Evolutionary conservation across 176 grass and related monocot species (phyloP).

Genomic region (Aegilops speltoides): DNA sequence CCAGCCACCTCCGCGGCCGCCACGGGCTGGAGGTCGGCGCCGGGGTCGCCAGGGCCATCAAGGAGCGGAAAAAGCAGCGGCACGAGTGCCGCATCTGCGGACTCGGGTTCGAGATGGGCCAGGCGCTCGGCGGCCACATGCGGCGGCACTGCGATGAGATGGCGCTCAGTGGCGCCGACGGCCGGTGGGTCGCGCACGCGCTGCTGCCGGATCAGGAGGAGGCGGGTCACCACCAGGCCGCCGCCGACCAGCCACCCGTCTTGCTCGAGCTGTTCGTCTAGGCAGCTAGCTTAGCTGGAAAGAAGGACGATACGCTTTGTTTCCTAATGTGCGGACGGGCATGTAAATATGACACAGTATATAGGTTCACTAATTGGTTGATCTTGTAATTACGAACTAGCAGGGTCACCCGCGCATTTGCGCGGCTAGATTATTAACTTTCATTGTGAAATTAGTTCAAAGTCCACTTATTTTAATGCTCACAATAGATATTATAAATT

Average conservation of each 20-base stretch:
- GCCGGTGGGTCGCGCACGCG: not conserved
- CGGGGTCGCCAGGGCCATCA: slow-evolving; percentile 22
- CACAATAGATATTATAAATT: too few species aligned
- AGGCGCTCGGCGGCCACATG: slow-evolving; percentile 73
- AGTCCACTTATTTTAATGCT: too few species aligned
- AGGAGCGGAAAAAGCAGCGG: slow-evolving; percentile 6
- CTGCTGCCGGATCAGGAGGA: not conserved
- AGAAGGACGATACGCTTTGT: too few species aligned
- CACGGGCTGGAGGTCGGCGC: slow-evolving; percentile 41
- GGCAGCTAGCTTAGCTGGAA: not conserved
- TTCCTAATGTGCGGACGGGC: too few species aligned
- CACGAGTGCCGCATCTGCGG: slow-evolving; percentile 63
- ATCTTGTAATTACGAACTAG: too few species aligned
- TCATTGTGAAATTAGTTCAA: too few species aligned
- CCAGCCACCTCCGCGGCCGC: slow-evolving; percentile 14
- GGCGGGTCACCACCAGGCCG: not conserved
- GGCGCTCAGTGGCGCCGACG: not conserved
- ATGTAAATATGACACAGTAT: too few species aligned
- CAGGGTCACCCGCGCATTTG: too few species aligned
- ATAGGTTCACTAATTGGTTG: too few species aligned
- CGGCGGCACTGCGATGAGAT: slow-evolving; percentile 46
- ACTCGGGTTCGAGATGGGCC: slow-evolving; percentile 53
- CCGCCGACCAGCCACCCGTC: not conserved
- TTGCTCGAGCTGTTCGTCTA: not conserved
- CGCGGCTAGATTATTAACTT: too few species aligned